Conservation (phyloP, 805 yeast species). For the Saccharomycopsis babjevae region DNA sequence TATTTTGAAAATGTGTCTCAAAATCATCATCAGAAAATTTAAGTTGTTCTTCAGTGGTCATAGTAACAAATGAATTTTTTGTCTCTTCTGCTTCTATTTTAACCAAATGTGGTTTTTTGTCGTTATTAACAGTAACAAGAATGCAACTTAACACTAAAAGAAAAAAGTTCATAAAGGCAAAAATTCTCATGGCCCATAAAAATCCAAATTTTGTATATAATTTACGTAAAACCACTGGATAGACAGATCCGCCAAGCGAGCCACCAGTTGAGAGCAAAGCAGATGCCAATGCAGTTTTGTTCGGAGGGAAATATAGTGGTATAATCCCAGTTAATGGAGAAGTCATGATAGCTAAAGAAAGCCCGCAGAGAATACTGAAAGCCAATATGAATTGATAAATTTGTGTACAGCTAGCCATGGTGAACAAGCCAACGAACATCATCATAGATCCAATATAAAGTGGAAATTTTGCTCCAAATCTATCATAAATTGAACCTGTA, state of each 20-base stretch:
- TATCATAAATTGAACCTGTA: conserved; percentile 49
- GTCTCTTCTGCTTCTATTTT: background rate
- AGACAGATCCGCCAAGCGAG: conserved; percentile 42
- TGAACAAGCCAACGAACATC: conserved; percentile 40
- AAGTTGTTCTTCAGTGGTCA: background rate
- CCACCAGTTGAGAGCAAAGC: conserved; percentile 43
- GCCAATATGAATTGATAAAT: conserved; percentile 53
- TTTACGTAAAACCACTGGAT: conserved; percentile 42
- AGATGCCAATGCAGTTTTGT: conserved; percentile 44
- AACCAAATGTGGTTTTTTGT: background rate
- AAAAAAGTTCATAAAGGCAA: conserved; percentile 35
- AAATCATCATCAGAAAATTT: background rate
- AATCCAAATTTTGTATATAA: conserved; percentile 39
- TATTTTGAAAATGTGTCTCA: background rate
- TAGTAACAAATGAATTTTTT: background rate
- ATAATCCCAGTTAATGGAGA: conserved; percentile 50
- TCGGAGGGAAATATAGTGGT: conserved; percentile 49
- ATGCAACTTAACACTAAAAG: conserved; percentile 27
- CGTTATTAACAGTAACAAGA: conserved; percentile 33
- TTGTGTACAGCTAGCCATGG: conserved; percentile 38
- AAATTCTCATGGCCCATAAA: conserved; percentile 45
- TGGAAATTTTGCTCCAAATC: conserved; percentile 37
- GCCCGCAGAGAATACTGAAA: conserved; percentile 43
- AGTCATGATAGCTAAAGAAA: conserved; percentile 47
- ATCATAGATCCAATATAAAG: conserved; percentile 33